These are phyloP conservation scores for Psilocybe azurescens DNA, from an alignment of 768 basidiomycete species.

Conservation along the genomic window DNA sequence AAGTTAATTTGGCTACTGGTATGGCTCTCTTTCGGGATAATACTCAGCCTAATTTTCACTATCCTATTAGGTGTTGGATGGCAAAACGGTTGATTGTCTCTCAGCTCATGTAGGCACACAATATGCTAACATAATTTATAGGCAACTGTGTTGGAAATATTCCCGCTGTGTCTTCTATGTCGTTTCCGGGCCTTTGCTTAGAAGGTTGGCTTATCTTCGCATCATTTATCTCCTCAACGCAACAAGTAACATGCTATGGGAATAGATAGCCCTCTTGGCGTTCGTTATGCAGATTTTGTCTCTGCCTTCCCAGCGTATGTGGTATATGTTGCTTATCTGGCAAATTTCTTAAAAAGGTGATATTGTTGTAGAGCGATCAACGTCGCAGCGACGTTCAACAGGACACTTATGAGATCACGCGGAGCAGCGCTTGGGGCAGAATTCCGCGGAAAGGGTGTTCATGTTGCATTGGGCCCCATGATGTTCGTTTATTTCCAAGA, in stretches of 20 bases:
- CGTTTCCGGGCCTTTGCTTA: constrained; percentile 55
- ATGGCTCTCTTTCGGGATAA: constrained; percentile 7
- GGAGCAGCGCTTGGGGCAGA: constrained; percentile 64
- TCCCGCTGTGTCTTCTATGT: constrained; percentile 48
- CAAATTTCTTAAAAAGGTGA: background rate
- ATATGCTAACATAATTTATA: constrained; percentile 12
- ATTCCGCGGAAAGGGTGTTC: constrained; percentile 63
- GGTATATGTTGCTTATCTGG: background rate
- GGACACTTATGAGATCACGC: constrained; percentile 59
- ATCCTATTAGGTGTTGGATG: constrained; percentile 43
- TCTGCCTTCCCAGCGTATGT: constrained; percentile 57
- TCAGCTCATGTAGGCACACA: background rate
- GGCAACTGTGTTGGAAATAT: constrained; percentile 58
- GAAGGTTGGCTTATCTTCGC: constrained; percentile 37
- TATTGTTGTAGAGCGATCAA: constrained; percentile 47
- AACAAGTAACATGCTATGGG: background rate
- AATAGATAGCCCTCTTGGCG: constrained; percentile 53
- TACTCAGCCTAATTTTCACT: background rate
- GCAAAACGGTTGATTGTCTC: constrained; percentile 39
- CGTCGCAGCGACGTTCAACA: constrained; percentile 57
- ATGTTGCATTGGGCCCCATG: constrained; percentile 57
- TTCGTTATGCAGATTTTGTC: constrained; percentile 49
- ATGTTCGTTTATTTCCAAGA: constrained; percentile 36
- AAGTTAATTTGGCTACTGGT: constrained; percentile 63
- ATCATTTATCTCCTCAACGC: background rate